phyloP scores from a whole-genome alignment of 805 yeast species.

The Yamadazyma scolyti region DNA sequence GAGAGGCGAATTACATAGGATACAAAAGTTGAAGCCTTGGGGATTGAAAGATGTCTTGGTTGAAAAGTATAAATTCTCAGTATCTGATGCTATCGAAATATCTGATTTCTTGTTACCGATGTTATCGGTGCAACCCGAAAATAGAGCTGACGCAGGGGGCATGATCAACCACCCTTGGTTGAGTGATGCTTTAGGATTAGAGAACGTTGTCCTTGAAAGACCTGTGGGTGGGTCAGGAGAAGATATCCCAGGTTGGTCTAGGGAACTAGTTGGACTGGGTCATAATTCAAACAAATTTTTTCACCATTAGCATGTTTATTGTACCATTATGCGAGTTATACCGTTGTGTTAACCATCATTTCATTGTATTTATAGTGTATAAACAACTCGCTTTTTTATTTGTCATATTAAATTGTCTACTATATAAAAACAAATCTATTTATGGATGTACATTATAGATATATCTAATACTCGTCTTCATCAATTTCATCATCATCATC shows the following conservation, averaged over 20 bases:
- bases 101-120: conserved; percentile 80
- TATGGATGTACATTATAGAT: no score
- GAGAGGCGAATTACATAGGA: conserved; percentile 70
- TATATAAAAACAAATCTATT: no score
- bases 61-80: conserved; percentile 79
- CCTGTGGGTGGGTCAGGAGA: conserved; percentile 76
- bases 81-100: conserved; percentile 66
- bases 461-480: conserved; percentile 6
- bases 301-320: conserved; percentile 5
- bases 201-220: conserved; percentile 65
- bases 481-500: conserved; percentile 8
- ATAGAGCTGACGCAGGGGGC: conserved; percentile 94
- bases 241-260: conserved; percentile 89
- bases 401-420: no score
- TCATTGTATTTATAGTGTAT: no score
- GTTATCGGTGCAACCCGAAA: conserved; percentile 73
- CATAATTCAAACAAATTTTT: conserved; percentile 3
- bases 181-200: conserved; percentile 73
- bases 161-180: conserved; percentile 86
- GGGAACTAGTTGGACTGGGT: conserved; percentile 42
- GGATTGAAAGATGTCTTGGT: conserved; percentile 72
- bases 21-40: conserved; percentile 86
- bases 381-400: no score
- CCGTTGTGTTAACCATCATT: no score
- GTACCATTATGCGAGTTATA: no score